Evolutionary conservation across 495 filamentous ascomycete genomes (phyloP).

Genomic region (Neurospora sp.): DNA sequence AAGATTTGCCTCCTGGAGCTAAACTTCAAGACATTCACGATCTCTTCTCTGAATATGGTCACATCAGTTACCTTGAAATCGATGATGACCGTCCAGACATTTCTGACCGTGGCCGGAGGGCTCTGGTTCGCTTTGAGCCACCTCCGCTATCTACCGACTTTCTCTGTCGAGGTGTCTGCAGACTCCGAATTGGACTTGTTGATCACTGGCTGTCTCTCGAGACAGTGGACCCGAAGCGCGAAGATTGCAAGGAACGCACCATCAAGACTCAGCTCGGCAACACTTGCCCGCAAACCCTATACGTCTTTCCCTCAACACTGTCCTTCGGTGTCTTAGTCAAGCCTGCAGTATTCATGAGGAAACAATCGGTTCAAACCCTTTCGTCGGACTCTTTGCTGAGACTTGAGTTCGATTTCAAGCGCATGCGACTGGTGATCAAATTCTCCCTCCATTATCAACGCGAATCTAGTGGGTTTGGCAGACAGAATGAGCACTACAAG

Average conservation of each 20-base stretch:
- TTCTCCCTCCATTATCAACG: slow-evolving; percentile 8
- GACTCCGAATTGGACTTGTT: not conserved
- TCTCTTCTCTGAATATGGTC: slow-evolving; percentile 19
- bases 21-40: slow-evolving; percentile 18
- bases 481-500: slow-evolving; percentile 21
- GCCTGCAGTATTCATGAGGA: slow-evolving; percentile 37
- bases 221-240: not conserved
- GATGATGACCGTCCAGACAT: slow-evolving; percentile 10
- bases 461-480: slow-evolving; percentile 3
- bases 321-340: slow-evolving; percentile 46
- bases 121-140: slow-evolving; percentile 27
- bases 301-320: slow-evolving; percentile 23
- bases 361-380: slow-evolving; percentile 24
- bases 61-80: slow-evolving; percentile 25
- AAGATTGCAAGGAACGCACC: not conserved
- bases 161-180: slow-evolving; percentile 7
- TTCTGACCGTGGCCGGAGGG: slow-evolving; percentile 6
- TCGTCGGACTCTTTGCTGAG: slow-evolving; percentile 1
- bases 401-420: slow-evolving; percentile 35
- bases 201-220: not conserved
- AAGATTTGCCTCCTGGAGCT: slow-evolving; percentile 11
- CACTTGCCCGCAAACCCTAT: slow-evolving; percentile 18
- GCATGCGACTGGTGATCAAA: slow-evolving; percentile 32
- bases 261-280: slow-evolving; percentile 19
- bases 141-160: slow-evolving; percentile 20